Conservation (phyloP, 75 land plant genomes). For the Picea glauca region DNA sequence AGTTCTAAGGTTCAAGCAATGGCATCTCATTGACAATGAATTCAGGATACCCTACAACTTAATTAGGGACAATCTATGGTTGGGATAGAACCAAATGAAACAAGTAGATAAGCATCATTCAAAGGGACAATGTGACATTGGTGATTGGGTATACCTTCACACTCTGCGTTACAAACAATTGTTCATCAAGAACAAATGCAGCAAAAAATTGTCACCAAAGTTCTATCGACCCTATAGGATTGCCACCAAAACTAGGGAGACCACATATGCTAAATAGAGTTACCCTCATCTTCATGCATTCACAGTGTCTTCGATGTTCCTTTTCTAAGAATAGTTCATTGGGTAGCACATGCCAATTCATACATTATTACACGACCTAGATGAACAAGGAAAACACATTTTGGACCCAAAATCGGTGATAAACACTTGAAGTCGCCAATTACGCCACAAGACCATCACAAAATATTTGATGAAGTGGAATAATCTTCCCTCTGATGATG, state of each 20-base stretch:
- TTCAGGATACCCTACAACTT: too few species aligned
- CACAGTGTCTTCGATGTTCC: not conserved
- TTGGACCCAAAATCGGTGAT: not conserved
- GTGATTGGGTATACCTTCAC: too few species aligned
- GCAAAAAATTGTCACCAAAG: not conserved
- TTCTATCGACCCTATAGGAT: not conserved
- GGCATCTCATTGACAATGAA: too few species aligned
- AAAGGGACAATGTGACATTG: too few species aligned
- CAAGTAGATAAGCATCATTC: too few species aligned
- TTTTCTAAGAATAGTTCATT: not conserved
- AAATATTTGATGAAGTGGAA: not conserved
- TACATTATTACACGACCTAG: not conserved
- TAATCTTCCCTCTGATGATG: not conserved
- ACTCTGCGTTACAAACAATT: too few species aligned
- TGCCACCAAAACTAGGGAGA: not conserved
- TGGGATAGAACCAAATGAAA: too few species aligned
- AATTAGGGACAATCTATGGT: too few species aligned
- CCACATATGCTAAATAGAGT: not conserved
- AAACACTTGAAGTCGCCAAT: not conserved
- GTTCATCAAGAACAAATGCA: not conserved
- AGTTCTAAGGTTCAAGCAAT: too few species aligned
- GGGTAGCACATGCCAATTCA: not conserved
- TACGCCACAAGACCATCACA: not conserved
- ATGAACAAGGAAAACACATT: not conserved
- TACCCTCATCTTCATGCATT: not conserved